Evolutionary conservation across 2,329 filamentous ascomycete species (phyloP), one percentile per base, ranked within the genome.

Genomic region (Cryphonectria nitschkei): DNA sequence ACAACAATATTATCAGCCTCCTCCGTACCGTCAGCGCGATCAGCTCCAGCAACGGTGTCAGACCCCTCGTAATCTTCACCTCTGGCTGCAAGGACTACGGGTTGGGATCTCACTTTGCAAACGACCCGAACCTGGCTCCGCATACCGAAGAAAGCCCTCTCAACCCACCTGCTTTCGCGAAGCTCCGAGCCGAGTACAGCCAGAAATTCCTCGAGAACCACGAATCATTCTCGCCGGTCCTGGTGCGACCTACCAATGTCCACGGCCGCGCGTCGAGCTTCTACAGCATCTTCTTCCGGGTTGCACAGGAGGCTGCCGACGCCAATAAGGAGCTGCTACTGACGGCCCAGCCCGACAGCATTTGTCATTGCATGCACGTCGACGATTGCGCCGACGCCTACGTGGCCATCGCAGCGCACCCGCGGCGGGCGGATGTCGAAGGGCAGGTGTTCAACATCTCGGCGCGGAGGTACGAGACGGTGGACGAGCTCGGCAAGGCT

Each of bases 81-180:
- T 84, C 82, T 2, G 84, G 85, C 0, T 86, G 84, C 75, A 86
- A 86, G 70, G 84, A 86, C 75, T 86, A 86, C 72, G 84, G 84
- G 1, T 77, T 73, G 6, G 77, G 75, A 3, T 76, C 77, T 8
- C 56, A 74, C 63, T 63, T 81, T 73, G 79, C 84, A 65, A 80
- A 80, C 1, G 76, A 79, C 0, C 73, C 78, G 0, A 76, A 71
- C 0, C 77, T 86, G 3, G 72, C 74, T 9, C 81, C 83, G 11
- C 84, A 86, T 62, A 82, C 80, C 0, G 84, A 86, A 73, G 74
- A 78, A 0, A 82, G 82, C 0, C 81, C 82, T 0, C 65, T 85
- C 16, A 77, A 80, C 6, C 75, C 78, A 0, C 75, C 78, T 0
- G 72, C 75, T 0, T 34, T 81, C 0, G 19, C 82, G 0, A 41